Evolutionary conservation across 768 basidiomycete species (phyloP), one percentile per base, ranked within the genome.

Genomic region (Naganishia friedmannii): DNA sequence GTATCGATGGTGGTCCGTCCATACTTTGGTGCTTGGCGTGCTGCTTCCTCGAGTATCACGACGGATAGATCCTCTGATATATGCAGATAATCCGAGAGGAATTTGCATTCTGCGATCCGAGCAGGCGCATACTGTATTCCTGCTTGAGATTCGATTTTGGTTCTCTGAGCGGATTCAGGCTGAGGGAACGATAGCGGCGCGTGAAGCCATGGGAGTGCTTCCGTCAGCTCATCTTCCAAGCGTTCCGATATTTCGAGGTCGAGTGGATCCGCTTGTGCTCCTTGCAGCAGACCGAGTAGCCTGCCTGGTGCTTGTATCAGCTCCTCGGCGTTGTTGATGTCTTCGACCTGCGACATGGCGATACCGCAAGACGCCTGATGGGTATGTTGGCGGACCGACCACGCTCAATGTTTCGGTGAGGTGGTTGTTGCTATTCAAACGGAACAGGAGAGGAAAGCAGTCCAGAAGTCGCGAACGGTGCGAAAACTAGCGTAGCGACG

Each of bases 51-150:
- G 21, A 71, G 34, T 45, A 71, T 21, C 8, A 57, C 29, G 5
- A 46, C 34, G 12, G 65, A 51, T 8, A 72, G 26, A 51, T 65
- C n/a, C 65, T 72, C 71, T 21, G 67, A 69, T 10, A 72, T 42
- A 31, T 68, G 67, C 45, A 72, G 67, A 53, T 68, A 72, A 39
- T 65, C 60, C 37, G 71, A 68, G 6, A 69, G 56, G 51, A 69
- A 69, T 4, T 17, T 63, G 29, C 42, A 58, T 34, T 60, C 56
- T 28, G 3, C 56, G 46, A 69, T 45, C 1, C 56, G 68, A n/a
- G 54, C 37, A 9, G 51, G 54, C n/a, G 45, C 42, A 53, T 56
- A 57, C 45, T 46, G 45, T n/a, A 51, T 15, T 21, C 32, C 57
- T 46, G 55, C 45, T n/a, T 48, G 31, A 51, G 56, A 32, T 26